These are phyloP conservation scores for Exophiala lecanii-corni DNA, from an alignment of 2,329 filamentous ascomycete species.

Conservation along the genomic window DNA sequence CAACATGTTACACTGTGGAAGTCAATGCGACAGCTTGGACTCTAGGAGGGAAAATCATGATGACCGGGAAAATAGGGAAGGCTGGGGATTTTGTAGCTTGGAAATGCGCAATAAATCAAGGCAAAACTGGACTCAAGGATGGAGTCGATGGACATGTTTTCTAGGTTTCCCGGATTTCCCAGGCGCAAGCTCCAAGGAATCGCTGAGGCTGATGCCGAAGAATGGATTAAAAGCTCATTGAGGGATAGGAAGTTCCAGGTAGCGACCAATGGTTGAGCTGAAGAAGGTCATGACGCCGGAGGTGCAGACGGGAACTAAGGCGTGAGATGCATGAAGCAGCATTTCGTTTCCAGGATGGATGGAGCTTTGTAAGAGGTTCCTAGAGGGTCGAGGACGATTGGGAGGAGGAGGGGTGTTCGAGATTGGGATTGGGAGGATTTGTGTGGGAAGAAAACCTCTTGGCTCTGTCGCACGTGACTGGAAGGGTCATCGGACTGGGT, in stretches of 20 bases:
- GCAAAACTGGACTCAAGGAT: slow-evolving; percentile 4
- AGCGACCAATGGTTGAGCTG: slow-evolving; percentile 12
- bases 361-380: no score
- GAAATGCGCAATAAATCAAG: slow-evolving; percentile 4
- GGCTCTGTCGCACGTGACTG: no score
- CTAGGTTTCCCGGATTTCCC: slow-evolving; percentile 6
- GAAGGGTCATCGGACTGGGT: no score
- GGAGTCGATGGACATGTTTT: slow-evolving; percentile 8
- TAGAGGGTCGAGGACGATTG: no score
- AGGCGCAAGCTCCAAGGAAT: slow-evolving; percentile 1
- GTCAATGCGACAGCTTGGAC: slow-evolving; percentile 2
- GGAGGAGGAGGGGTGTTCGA: no score
- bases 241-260: neutral
- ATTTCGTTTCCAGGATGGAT: no score
- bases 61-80: slow-evolving; percentile 17
- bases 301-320: neutral
- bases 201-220: slow-evolving; percentile 7
- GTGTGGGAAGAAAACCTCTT: no score
- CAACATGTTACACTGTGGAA: neutral
- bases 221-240: neutral
- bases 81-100: slow-evolving; percentile 20
- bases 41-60: slow-evolving; percentile 9
- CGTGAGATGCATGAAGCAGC: slow-evolving; percentile 1
- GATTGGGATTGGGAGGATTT: no score
- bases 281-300: slow-evolving; percentile 1